Evolutionary conservation across 1,139 yeast genomes (phyloP).

Genomic region (Saccharomyces pastorianus): DNA sequence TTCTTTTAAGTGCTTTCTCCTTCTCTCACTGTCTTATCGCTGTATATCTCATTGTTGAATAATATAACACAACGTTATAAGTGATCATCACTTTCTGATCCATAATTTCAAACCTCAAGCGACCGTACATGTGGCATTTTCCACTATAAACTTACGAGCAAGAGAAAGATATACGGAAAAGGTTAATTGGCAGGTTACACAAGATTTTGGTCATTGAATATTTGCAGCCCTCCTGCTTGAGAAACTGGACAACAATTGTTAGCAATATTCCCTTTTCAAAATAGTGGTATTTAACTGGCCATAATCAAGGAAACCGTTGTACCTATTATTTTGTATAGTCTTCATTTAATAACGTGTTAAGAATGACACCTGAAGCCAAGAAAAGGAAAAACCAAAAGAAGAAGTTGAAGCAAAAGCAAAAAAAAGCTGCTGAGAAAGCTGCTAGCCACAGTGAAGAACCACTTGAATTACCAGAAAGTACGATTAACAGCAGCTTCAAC

Average conservation of each 20-base stretch:
- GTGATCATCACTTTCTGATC: background rate
- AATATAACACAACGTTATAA: background rate
- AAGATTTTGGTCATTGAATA: background rate
- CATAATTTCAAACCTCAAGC: background rate
- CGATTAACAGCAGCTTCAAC: background rate
- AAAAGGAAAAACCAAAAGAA: conserved; percentile 30
- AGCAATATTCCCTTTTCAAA: background rate
- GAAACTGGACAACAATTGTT: background rate
- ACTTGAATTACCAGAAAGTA: conserved; percentile 1
- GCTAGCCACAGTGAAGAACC: conserved; percentile 5
- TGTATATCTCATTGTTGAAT: background rate
- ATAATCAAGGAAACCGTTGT: background rate
- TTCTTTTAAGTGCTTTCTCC: background rate
- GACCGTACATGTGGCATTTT: background rate
- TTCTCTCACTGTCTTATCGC: background rate
- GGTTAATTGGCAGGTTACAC: background rate
- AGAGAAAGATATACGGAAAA: background rate
- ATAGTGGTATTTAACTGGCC: background rate
- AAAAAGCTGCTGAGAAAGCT: conserved; percentile 18
- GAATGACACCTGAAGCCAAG: conserved; percentile 29
- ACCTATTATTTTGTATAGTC: background rate
- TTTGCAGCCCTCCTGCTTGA: background rate
- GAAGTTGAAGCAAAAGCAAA: conserved; percentile 28
- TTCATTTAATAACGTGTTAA: conserved; percentile 1
- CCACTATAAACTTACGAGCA: background rate